Conservation (phyloP, 2,329 filamentous ascomycete species). For the Diaporthe amygdali region DNA sequence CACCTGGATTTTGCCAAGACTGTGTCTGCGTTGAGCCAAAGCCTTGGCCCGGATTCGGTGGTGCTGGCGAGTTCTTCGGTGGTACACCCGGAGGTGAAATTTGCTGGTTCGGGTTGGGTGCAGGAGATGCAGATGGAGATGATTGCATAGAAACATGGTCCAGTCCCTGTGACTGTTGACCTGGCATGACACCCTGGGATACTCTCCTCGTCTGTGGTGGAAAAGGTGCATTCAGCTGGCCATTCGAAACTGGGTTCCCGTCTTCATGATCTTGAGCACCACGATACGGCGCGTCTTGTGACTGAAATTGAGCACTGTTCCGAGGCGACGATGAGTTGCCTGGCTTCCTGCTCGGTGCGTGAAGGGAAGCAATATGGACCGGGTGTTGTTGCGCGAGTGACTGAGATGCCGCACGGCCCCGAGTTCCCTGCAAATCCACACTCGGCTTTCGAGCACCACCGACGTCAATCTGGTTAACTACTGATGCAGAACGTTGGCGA, state of each 20-base stretch:
- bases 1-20: not conserved
- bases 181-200: constrained; percentile 13
- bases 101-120: constrained; percentile 18
- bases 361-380: constrained; percentile 25
- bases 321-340: constrained; percentile 11
- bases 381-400: constrained; percentile 11
- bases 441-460: constrained; percentile 15
- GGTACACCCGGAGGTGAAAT: constrained; percentile 10
- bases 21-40: constrained; percentile 6
- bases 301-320: constrained; percentile 14
- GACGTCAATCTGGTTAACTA: constrained; percentile 27
- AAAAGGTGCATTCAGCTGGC: not conserved
- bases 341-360: constrained; percentile 18
- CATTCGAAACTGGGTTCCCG: not conserved
- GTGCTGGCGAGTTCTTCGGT: constrained; percentile 16
- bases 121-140: constrained; percentile 21
- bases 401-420: constrained; percentile 19
- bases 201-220: constrained; percentile 12
- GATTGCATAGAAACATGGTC: constrained; percentile 18
- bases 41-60: not conserved
- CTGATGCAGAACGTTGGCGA: constrained; percentile 17
- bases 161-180: not conserved
- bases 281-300: constrained; percentile 3
- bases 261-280: not conserved
- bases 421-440: constrained; percentile 19